Percentiles rank a stretch among this genome's conserved stretches.
These are phyloP conservation scores for Skeletonema potamos DNA, from an alignment of 108 stramenopile species.

Conservation along the genomic window DNA sequence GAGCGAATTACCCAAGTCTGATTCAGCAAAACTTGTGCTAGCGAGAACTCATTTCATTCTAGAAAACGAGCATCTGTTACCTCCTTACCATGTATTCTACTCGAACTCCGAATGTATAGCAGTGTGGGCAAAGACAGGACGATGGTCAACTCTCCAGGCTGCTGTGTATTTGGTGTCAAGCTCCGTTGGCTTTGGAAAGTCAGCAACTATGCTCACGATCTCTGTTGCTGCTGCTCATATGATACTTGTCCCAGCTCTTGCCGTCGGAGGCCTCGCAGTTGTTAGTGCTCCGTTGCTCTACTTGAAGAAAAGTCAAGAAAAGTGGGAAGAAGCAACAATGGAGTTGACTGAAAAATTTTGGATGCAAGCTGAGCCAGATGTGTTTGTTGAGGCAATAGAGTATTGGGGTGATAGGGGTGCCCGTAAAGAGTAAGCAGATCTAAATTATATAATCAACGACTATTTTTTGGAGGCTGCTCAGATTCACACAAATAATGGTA, in stretches of 20 bases:
- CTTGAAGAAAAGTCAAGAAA: constrained; percentile 37
- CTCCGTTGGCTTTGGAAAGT: constrained; percentile 43
- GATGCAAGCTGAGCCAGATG: constrained; percentile 38
- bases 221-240: constrained; percentile 46
- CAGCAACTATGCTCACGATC: constrained; percentile 44
- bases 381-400: constrained; percentile 46
- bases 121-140: constrained; percentile 53
- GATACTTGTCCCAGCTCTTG: constrained; percentile 41
- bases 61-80: constrained; percentile 48
- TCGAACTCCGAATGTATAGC: constrained; percentile 50
- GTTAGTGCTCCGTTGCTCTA: constrained; percentile 40
- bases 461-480: not conserved
- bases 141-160: constrained; percentile 54
- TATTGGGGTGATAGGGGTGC: constrained; percentile 30
- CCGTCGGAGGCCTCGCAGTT: constrained; percentile 42
- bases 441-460: constrained; percentile 1
- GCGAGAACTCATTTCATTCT: constrained; percentile 48
- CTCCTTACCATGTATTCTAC: constrained; percentile 47
- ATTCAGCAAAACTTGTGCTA: constrained; percentile 50
- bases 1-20: constrained; percentile 36
- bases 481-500: not conserved
- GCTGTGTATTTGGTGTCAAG: constrained; percentile 46
- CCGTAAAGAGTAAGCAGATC: not conserved
- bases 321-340: constrained; percentile 47
- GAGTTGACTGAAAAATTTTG: constrained; percentile 48